Evolutionary conservation across 2,329 filamentous ascomycete genomes (phyloP).

Genomic region (Cryphonectria nitschkei): DNA sequence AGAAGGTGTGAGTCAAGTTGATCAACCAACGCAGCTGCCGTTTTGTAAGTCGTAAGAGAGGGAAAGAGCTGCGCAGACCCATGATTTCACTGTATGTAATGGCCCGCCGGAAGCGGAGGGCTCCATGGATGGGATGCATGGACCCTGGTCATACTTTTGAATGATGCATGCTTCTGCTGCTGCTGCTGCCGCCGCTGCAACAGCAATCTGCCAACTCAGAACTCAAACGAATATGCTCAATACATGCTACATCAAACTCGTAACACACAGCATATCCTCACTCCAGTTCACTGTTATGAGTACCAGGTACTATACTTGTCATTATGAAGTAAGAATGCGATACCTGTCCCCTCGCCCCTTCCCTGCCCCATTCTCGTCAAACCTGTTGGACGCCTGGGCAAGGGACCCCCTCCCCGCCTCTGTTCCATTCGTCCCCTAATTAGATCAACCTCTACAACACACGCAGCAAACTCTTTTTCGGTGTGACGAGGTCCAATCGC

Average conservation of each 20-base stretch:
- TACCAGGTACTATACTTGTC: neutral
- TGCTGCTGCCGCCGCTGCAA: too few relatives aligned
- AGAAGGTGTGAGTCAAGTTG: neutral
- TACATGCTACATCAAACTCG: neutral
- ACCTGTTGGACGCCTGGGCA: neutral
- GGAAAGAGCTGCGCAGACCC: neutral
- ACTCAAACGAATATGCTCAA: neutral
- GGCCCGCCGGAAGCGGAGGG: neutral
- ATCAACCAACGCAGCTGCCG: neutral
- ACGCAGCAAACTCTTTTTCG: neutral
- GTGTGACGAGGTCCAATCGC: neutral
- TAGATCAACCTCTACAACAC: neutral
- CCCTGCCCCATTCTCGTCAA: neutral
- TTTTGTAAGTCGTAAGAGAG: conserved; percentile 4
- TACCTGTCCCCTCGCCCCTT: neutral
- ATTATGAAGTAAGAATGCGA: neutral
- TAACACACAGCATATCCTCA: neutral
- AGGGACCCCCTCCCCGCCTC: neutral
- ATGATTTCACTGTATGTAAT: conserved; percentile 1
- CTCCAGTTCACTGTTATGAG: too few relatives aligned
- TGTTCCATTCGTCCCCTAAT: conserved; percentile 8
- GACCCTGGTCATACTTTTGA: neutral
- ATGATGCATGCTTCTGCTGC: too few relatives aligned
- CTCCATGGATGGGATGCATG: neutral
- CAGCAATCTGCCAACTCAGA: neutral